A percentile compares a stretch with the other conserved stretches of the same genome.
Conservation (phyloP, 257 asterid species). For the Gentiana dahurica region DNA sequence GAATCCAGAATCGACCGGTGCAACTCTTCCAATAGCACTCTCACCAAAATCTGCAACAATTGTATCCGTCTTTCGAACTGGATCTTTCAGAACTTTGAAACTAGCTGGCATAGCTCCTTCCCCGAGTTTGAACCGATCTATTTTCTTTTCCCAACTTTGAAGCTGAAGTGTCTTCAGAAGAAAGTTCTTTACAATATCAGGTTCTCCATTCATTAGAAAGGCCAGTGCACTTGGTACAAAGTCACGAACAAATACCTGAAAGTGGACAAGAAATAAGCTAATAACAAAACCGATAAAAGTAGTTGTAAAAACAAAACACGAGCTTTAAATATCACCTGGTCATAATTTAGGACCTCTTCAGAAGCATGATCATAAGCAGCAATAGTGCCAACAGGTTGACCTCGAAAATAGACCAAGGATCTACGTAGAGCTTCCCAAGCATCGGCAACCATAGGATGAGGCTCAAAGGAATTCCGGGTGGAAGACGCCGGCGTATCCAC, state of each 20-base stretch:
- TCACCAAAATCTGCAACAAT: conserved; percentile 72
- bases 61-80: conserved; percentile 50
- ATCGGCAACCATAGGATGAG: conserved; percentile 75
- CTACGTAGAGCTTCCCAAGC: conserved; percentile 79
- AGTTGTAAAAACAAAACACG: no score
- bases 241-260: conserved; percentile 69
- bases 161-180: conserved; percentile 65
- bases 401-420: conserved; percentile 55
- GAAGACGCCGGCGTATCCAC: conserved; percentile 50
- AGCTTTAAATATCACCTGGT: conserved; percentile 38
- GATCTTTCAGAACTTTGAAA: conserved; percentile 71
- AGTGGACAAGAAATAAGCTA: not conserved
- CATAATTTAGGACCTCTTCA: conserved; percentile 76
- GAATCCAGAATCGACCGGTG: conserved; percentile 81
- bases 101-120: conserved; percentile 82
- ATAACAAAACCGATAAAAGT: not conserved
- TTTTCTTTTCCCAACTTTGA: conserved; percentile 68
- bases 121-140: conserved; percentile 75
- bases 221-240: conserved; percentile 83
- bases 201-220: conserved; percentile 67
- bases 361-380: conserved; percentile 82
- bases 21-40: conserved; percentile 79
- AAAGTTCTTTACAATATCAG: conserved; percentile 67
- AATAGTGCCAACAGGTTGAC: conserved; percentile 77
- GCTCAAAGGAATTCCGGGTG: conserved; percentile 56